A percentile compares a stretch with the other conserved stretches of the same genome.
Conservation (phyloP, 495 filamentous ascomycete species). For the Articulospora tetracladia region DNA sequence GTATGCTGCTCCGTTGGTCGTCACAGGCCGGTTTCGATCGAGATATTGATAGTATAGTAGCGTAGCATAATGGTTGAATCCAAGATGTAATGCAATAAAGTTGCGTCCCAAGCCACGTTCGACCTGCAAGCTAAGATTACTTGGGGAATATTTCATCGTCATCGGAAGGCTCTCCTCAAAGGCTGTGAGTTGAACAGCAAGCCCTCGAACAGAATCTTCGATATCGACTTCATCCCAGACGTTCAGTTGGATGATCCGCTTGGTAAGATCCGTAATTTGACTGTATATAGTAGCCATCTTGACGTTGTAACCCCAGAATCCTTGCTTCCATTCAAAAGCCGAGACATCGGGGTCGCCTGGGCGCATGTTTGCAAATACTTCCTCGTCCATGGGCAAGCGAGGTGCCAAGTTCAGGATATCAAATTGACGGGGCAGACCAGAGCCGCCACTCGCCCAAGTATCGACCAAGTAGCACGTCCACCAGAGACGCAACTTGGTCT, state of each 20-base stretch:
- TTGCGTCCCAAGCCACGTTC: constrained; percentile 21
- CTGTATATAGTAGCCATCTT: constrained; percentile 10
- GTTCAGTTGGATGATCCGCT: neutral
- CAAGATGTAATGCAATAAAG: constrained; percentile 30
- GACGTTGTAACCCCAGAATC: constrained; percentile 17
- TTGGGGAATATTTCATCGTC: neutral
- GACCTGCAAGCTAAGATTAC: constrained; percentile 22
- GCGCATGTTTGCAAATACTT: neutral
- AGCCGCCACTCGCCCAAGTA: constrained; percentile 14
- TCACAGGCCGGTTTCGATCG: constrained; percentile 16
- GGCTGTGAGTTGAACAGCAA: constrained; percentile 12
- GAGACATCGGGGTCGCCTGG: neutral
- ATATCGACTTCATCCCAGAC: constrained; percentile 13
- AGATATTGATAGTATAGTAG: constrained; percentile 29
- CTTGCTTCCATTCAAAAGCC: constrained; percentile 3
- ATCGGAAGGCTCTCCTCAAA: constrained; percentile 16
- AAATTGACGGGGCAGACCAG: constrained; percentile 7
- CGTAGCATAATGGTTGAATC: constrained; percentile 29
- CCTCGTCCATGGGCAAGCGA: constrained; percentile 17
- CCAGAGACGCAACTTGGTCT: constrained; percentile 13
- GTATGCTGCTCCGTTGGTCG: constrained; percentile 10
- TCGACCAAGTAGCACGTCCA: constrained; percentile 17
- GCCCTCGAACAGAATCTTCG: constrained; percentile 9
- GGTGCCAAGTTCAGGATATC: neutral
- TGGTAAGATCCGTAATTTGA: constrained; percentile 11